A percentile compares a stretch with the other conserved stretches of the same genome.
Evolutionary conservation across 345 rosid species (phyloP).

Genomic region (Arabidopsis arenosa): DNA sequence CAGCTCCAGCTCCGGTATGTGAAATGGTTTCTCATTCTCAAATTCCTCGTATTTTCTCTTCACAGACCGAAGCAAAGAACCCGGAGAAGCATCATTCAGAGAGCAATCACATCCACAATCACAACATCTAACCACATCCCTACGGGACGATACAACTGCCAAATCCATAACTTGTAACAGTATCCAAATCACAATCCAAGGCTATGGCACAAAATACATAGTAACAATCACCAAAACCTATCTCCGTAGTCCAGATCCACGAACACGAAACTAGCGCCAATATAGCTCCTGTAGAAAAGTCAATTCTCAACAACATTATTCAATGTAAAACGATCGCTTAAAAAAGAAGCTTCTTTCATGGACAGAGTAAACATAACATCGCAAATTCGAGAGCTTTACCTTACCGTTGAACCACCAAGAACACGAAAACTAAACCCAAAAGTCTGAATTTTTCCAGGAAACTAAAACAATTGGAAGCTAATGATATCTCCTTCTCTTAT

Average conservation of each 20-base stretch:
- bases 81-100: conserved; percentile 38
- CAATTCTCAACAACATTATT: conserved; percentile 14
- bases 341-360: not conserved
- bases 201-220: conserved; percentile 18
- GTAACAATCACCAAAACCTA: not conserved
- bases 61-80: conserved; percentile 67
- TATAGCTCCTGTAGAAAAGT: conserved; percentile 21
- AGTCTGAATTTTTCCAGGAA: conserved; percentile 3
- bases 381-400: conserved; percentile 32
- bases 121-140: conserved; percentile 55
- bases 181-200: conserved; percentile 46
- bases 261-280: not conserved
- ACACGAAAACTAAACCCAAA: not conserved
- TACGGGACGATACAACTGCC: conserved; percentile 44
- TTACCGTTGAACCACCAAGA: conserved; percentile 31
- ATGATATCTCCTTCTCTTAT: not conserved
- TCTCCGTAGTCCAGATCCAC: conserved; percentile 9
- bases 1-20: conserved; percentile 58
- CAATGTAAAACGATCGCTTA: conserved; percentile 6
- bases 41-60: conserved; percentile 74
- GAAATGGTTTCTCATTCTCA: conserved; percentile 54
- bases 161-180: conserved; percentile 57
- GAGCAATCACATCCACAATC: conserved; percentile 73
- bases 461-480: not conserved
- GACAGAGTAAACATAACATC: not conserved